Evolutionary conservation across 73 alveolate genomes (phyloP).

Genomic region (Paramecium bursaria): DNA sequence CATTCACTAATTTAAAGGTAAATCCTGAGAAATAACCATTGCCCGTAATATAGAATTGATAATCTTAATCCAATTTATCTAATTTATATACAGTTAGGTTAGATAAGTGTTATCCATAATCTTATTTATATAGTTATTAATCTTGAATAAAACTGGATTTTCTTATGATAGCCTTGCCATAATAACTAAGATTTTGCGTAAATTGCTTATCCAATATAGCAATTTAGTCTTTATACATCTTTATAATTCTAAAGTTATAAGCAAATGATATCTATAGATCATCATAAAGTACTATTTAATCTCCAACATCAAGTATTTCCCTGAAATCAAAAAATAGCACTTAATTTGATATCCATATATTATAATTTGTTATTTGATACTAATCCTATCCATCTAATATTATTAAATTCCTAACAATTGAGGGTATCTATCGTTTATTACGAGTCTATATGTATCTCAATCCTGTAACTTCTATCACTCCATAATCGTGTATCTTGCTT

Average conservation of each 20-base stretch:
- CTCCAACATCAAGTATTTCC: neutral
- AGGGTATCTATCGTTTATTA: neutral
- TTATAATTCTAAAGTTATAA: neutral
- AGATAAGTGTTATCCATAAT: too few relatives aligned
- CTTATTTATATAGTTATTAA: too few relatives aligned
- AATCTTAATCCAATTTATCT: too few relatives aligned
- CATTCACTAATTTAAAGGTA: too few relatives aligned
- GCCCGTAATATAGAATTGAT: too few relatives aligned
- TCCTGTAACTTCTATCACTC: neutral
- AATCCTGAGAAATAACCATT: too few relatives aligned
- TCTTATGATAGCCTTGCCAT: slow-evolving; percentile 13
- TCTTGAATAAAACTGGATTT: too few relatives aligned
- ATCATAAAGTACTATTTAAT: neutral
- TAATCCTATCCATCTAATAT: slow-evolving; percentile 1
- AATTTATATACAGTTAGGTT: too few relatives aligned
- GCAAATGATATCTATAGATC: neutral
- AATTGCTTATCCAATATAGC: neutral
- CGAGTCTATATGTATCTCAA: neutral
- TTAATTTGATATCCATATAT: neutral
- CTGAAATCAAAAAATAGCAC: neutral
- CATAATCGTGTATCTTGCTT: neutral
- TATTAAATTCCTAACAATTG: neutral
- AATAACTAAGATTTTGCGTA: neutral
- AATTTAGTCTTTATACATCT: neutral
- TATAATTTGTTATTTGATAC: neutral